Base-by-base conservation (phyloP, 106 monocot genomes). In the Allium cepa region DNA sequence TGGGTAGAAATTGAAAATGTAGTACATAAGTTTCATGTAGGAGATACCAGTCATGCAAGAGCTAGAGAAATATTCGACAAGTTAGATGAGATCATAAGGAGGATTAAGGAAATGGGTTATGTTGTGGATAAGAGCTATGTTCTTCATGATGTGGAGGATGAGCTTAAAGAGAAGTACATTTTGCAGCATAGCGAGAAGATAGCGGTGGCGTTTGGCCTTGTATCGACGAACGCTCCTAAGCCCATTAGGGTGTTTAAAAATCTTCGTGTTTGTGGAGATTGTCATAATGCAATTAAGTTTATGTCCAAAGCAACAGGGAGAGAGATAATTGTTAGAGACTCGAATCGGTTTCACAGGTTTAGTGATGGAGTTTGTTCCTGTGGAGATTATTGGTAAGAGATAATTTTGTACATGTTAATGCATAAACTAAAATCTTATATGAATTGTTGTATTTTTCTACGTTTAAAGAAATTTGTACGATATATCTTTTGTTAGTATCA, bases 121-220 rank as follows among this genome's bases (percentile, higher is more conserved):
- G 64, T 77, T 13, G 84, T 90, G 15, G 82, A 90, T 48, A 75
- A 74, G 16, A 74, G 63, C 36, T 78, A 60, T 47, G 90, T 87
- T 28, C 82, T 94, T 14, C 94, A 94, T 82, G 90, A 94, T 26
- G 66, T 88, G 7, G 80, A 70, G 48, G 83, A 88, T 16, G 85
- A 80, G 67, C 17, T 77, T 26, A 92, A 88, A 63, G 92, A 92
- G 67, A 57, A 81, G 64, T 85, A 68, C 56, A 63, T 92, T 46
- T 75, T 83, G 61, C 92, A 88, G 49, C 92, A 88, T 70, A 92
- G 92, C 50, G 92, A 92, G 76, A 92, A 82, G 80, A 80, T 92
- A 3, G 84, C 92, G 0, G 85, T 94, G 8, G 93, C 84, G 7
- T 94, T 86, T 70, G 93, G 93, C 11, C 76, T 94, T 28, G 82